Base-by-base conservation (phyloP, 139 green algal genomes). In the Chlorella sp. region DNA sequence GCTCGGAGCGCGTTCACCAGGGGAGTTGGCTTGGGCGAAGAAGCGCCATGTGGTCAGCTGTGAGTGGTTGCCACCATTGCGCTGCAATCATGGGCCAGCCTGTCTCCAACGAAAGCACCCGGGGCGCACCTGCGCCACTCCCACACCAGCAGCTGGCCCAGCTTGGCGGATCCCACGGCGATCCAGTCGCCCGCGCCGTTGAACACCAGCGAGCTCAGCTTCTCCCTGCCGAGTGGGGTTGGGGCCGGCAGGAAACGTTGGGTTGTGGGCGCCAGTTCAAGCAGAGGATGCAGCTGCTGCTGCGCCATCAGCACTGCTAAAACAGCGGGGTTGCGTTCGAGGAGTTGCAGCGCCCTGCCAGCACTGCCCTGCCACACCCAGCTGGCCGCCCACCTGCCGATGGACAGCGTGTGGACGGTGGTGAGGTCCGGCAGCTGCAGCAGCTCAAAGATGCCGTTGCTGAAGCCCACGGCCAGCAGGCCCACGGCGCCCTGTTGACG, bases 71-170 rank as follows among this genome's bases (percentile, higher is more conserved):
- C n/a, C n/a, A n/a, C n/a, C n/a, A n/a, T n/a, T n/a, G n/a, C n/a
- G n/a, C n/a, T n/a, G n/a, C n/a, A n/a, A n/a, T n/a, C n/a, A n/a
- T n/a, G n/a, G n/a, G n/a, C n/a, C n/a, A n/a, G n/a, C n/a, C n/a
- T n/a, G n/a, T n/a, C n/a, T n/a, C n/a, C n/a, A n/a, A n/a, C n/a
- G n/a, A n/a, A n/a, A n/a, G n/a, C n/a, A 54, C 8, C 46, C 46
- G 46, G 13, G 51, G 13, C 51, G 9, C 51, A 60, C 51, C 51
- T 60, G 54, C 94, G 91, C 97, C 97, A 99, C 86, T 99, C 97
- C 97, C 97, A 99, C 65, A 99, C 97, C 84, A 99, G 92, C 92
- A 99, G 90, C 94, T 99, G 97, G 13, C 97, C 97, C 69, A 99
- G 92, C 65, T 86, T 86, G 16, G 95, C 94, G 60, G 92, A 95